Conservation (phyloP, 73 alveolate species). For the Paramecium bursaria region DNA sequence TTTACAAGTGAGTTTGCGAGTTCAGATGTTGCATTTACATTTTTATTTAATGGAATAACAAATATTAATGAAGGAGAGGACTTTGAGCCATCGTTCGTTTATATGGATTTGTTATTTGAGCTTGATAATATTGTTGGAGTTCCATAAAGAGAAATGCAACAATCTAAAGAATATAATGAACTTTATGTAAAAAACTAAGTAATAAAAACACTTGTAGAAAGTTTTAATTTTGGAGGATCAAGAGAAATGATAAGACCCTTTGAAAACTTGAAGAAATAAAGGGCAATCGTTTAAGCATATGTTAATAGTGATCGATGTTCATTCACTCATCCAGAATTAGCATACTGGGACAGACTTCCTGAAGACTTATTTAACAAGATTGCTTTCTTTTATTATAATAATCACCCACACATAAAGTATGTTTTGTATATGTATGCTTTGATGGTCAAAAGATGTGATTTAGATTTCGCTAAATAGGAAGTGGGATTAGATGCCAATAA, state of each 20-base stretch:
- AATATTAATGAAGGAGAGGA: conserved; percentile 51
- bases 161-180: conserved; percentile 42
- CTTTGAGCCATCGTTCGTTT: conserved; percentile 2
- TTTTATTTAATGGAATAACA: conserved; percentile 32
- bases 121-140: conserved; percentile 55
- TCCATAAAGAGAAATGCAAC: conserved; percentile 45
- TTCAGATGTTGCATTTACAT: conserved; percentile 36
- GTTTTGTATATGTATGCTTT: conserved; percentile 53
- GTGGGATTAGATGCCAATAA: conserved; percentile 43
- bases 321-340: conserved; percentile 58
- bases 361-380: conserved; percentile 47
- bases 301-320: conserved; percentile 52
- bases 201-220: conserved; percentile 26
- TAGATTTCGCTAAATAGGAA: conserved; percentile 57
- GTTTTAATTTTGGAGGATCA: conserved; percentile 43
- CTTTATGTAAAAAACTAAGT: conserved; percentile 49
- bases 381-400: conserved; percentile 29
- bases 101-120: conserved; percentile 55
- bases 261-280: conserved; percentile 7
- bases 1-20: conserved; percentile 49
- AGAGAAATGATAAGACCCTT: conserved; percentile 53
- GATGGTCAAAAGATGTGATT: conserved; percentile 54
- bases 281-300: conserved; percentile 53
- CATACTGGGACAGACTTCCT: conserved; percentile 57
- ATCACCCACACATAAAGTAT: conserved; percentile 57